These are phyloP conservation scores for Desmodesmus armatus DNA, from an alignment of 139 green algal species.

Conservation along the genomic window DNA sequence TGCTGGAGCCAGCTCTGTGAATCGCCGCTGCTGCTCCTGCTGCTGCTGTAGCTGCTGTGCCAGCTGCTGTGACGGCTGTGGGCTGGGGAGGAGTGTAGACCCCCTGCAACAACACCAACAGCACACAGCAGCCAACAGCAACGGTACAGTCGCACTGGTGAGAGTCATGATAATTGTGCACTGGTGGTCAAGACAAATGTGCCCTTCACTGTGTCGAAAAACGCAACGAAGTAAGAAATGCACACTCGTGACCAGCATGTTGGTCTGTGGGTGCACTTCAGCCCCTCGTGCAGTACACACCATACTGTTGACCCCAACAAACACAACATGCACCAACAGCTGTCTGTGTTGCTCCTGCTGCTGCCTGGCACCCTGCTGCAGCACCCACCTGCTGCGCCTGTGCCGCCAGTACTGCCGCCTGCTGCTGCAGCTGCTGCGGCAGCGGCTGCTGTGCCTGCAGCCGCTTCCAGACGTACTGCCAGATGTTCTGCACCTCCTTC, in stretches of 20 bases:
- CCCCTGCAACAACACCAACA: constrained; percentile 9
- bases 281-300: neutral
- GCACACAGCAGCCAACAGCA: neutral
- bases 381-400: neutral
- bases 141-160: too few species aligned
- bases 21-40: neutral
- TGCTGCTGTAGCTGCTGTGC: neutral
- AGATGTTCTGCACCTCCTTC: constrained; percentile 92
- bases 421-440: constrained; percentile 9
- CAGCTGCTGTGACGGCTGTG: too few species aligned
- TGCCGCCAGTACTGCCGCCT: neutral
- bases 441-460: constrained; percentile 9
- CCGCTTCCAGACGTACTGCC: constrained; percentile 89
- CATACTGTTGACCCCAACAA: neutral
- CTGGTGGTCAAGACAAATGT: too few species aligned
- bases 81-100: too few species aligned
- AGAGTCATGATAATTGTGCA: too few species aligned
- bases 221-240: too few species aligned
- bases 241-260: too few species aligned
- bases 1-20: neutral
- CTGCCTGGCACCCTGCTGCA: neutral
- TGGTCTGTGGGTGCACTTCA: too few species aligned
- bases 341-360: too few species aligned
- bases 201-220: too few species aligned
- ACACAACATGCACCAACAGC: neutral